These are phyloP conservation scores for Bisporella sp. DNA, from an alignment of 2,329 filamentous ascomycete species.

Conservation along the genomic window DNA sequence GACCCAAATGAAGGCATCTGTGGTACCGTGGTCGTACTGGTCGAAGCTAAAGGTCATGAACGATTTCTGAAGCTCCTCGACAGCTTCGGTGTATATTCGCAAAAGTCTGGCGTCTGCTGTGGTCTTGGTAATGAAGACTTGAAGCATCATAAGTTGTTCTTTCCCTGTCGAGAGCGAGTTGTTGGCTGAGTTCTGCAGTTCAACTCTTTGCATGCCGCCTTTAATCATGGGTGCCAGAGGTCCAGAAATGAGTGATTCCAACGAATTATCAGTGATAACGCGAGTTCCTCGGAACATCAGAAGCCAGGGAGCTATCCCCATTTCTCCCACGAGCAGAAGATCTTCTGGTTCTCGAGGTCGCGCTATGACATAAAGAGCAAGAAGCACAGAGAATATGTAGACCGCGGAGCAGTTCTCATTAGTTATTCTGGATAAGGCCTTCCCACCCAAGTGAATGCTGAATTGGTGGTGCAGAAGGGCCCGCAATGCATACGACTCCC, in stretches of 20 bases:
- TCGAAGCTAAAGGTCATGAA: slow-evolving; percentile 20
- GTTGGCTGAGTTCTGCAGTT: slow-evolving; percentile 12
- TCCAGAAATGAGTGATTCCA: slow-evolving; percentile 13
- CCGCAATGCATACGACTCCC: slow-evolving; percentile 33
- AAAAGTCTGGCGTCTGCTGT: slow-evolving; percentile 14
- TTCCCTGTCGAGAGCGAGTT: slow-evolving; percentile 2
- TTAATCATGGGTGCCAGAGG: slow-evolving; percentile 14
- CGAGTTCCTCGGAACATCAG: slow-evolving; percentile 30
- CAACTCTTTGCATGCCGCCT: slow-evolving; percentile 1
- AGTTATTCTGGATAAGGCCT: slow-evolving; percentile 27
- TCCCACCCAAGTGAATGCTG: slow-evolving; percentile 24
- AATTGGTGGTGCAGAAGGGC: slow-evolving; percentile 31
- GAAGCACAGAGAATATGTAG: slow-evolving; percentile 33
- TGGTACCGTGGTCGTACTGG: slow-evolving; percentile 25
- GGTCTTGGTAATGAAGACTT: slow-evolving; percentile 13
- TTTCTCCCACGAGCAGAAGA: slow-evolving; percentile 29
- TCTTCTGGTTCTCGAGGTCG: slow-evolving; percentile 28
- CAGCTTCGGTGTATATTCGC: slow-evolving; percentile 25
- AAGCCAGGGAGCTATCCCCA: slow-evolving; percentile 32
- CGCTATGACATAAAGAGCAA: slow-evolving; percentile 30
- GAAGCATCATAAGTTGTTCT: slow-evolving; percentile 15
- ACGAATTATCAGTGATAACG: slow-evolving; percentile 26
- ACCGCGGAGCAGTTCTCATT: slow-evolving; percentile 30
- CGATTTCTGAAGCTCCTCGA: slow-evolving; percentile 29
- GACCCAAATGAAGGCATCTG: slow-evolving; percentile 35